Evolutionary conservation across 2,329 filamentous ascomycete species (phyloP), one percentile per base, ranked within the genome.

Genomic region (Rhexocercosporidium sp.): DNA sequence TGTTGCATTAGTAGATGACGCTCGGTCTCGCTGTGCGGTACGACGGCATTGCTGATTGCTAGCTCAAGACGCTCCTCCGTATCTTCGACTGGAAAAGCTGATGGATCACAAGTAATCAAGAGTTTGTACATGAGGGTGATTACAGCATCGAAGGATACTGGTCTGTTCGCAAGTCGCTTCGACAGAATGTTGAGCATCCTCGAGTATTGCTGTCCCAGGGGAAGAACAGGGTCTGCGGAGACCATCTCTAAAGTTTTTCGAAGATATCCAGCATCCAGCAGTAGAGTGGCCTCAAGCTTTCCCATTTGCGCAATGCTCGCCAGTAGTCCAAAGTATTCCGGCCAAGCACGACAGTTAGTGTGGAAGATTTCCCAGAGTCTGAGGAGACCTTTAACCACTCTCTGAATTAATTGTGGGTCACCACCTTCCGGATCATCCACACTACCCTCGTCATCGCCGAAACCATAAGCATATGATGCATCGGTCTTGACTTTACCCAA

Each of bases 271-370:
- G 84, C 81, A 12, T 88, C 84, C 27, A 94, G 81, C 27, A 94
- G 81, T 6, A 85, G 75, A 1, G 82, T 81, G 22, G 85, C 82
- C 76, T 93, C 89, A 5, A 82, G 77, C 3, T 81, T 78, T 0
- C 91, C 90, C 64, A 92, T 78, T 54, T 81, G 82, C 16, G 88
- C 87, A 75, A 94, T 90, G n/a, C 81, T 81, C n/a, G 85, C 75
- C 69, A 94, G 82, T n/a, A 91, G 84, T 14, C 86, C 85, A 75
- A 95, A 95, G 66, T 90, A 90, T 73, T 95, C 92, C 49, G 89
- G 86, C 92, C 92, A 96, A 3, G 91, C 86, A 65, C 89, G 86
- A 31, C 88, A 80, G 54, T 85, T 82, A 2, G 81, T 78, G 67
- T 92, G 88, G 65, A 93, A 88, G n/a, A 79, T 81, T 3, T 84